Conservation (phyloP, 2,329 filamentous ascomycete species). For the Xylogone sp. region DNA sequence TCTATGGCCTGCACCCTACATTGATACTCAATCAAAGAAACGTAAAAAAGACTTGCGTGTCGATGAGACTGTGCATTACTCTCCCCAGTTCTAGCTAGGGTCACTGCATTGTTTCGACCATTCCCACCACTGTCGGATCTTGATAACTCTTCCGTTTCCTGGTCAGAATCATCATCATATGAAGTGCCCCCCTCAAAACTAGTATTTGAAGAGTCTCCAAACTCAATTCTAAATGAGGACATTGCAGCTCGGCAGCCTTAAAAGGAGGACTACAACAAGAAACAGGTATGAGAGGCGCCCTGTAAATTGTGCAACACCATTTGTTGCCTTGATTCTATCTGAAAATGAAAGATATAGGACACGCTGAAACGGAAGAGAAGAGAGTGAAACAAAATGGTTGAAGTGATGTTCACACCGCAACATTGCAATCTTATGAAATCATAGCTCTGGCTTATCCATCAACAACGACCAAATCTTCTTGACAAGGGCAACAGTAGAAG, state of each 20-base stretch:
- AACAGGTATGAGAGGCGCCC: no score
- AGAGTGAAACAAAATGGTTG: no score
- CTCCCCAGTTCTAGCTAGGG: neutral
- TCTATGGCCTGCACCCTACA: conserved; percentile 23
- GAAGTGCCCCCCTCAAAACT: neutral
- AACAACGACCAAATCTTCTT: no score
- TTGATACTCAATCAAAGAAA: conserved; percentile 26
- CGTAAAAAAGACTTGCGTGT: conserved; percentile 20
- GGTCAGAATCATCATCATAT: neutral
- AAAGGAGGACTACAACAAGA: no score
- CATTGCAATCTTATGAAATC: no score
- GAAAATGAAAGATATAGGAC: no score
- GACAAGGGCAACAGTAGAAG: no score
- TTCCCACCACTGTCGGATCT: neutral
- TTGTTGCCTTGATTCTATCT: no score
- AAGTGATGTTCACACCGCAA: no score
- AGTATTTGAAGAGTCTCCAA: neutral
- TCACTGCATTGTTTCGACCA: neutral
- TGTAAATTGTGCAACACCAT: no score
- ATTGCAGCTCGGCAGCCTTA: neutral
- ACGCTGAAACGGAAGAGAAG: no score
- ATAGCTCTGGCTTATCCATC: no score
- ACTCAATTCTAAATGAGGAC: neutral
- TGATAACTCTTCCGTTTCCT: neutral
- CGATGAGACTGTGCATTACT: conserved; percentile 12